Evolutionary conservation across 148 eudicot species (phyloP).

Genomic region (Chenopodium berlandieri): DNA sequence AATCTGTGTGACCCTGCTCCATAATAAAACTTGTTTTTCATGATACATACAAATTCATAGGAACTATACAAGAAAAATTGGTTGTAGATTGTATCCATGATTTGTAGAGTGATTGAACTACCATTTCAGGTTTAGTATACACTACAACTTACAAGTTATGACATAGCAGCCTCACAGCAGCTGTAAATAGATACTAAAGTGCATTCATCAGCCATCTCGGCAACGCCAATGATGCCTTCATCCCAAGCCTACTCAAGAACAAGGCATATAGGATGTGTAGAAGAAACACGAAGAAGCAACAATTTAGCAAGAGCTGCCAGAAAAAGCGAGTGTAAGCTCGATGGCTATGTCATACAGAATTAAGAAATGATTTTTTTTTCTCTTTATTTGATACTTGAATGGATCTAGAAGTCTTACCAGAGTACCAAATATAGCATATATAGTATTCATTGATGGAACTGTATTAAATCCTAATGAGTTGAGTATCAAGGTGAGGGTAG

Average conservation of each 20-base stretch:
- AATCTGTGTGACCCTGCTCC: not conserved
- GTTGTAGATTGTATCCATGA: not conserved
- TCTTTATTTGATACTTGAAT: not conserved
- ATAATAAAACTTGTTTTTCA: not conserved
- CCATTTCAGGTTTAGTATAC: not conserved
- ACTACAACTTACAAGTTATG: not conserved
- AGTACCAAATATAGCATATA: slow-evolving; percentile 72
- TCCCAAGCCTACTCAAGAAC: slow-evolving; percentile 71
- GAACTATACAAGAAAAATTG: slow-evolving; percentile 5
- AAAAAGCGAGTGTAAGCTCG: not conserved
- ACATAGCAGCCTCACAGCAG: not conserved
- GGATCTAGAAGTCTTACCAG: slow-evolving; percentile 46
- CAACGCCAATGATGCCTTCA: slow-evolving; percentile 58
- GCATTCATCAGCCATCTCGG: slow-evolving; percentile 81
- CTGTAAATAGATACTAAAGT: slow-evolving; percentile 22
- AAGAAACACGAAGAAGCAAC: slow-evolving; percentile 71
- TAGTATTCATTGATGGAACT: slow-evolving; percentile 71
- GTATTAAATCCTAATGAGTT: slow-evolving; percentile 59
- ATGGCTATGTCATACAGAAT: not conserved
- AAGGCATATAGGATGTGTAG: slow-evolving; percentile 81
- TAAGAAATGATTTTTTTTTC: not conserved
- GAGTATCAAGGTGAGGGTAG: slow-evolving; percentile 55
- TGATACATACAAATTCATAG: not conserved
- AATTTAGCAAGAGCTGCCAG: slow-evolving; percentile 74
- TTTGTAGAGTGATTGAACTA: not conserved